Evolutionary conservation across 768 basidiomycete species (phyloP), one percentile per base, ranked within the genome.

Genomic region (Hygrophoropsis aurantiaca): DNA sequence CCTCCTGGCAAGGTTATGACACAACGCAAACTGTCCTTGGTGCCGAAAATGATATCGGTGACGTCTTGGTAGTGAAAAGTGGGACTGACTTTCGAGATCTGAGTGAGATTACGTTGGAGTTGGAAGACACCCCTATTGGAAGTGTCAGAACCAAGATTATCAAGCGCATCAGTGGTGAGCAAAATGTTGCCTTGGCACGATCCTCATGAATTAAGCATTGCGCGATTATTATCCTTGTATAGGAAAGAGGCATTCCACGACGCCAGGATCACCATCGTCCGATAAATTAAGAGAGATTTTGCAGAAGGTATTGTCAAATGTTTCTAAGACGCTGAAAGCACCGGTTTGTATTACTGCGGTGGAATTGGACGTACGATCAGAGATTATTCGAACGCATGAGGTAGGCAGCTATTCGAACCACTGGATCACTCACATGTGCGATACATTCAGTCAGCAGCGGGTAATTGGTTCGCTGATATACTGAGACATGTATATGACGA

Each of bases 51-150:
- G 89, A 90, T 54, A 58, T 78, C 2, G 87, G 87, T 3, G 82
- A 87, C 40, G 71, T 87, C 24, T 70, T 90, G 16, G 73, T 87
- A 16, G 71, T 93, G 50, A 94, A 94, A 67, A 92, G 89, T 58
- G 93, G 93, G 7, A 88, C 85, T 2, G 91, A 95, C 67, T 95
- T 95, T 60, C 79, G 87, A 30, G 91, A 94, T 52, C 69, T 94
- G 26, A 90, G 89, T 42, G 87, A 90, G 50, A 69, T 93, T 36
- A 72, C 66, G 0, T 66, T 95, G 18, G 81, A 82, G 46, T 68
- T 94, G 11, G 67, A 71, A 21, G 68, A 79, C 41, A 75, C 84
- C 2, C 78, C 87, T 1, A 60, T 71, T 24, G 84, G 81, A 1
- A 85, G 82, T 55, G 66, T 87, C 10, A 74, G 93, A 52, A 72